Evolutionary conservation across 2,329 filamentous ascomycete genomes (phyloP).

Genomic region (Fusarium scirpi): DNA sequence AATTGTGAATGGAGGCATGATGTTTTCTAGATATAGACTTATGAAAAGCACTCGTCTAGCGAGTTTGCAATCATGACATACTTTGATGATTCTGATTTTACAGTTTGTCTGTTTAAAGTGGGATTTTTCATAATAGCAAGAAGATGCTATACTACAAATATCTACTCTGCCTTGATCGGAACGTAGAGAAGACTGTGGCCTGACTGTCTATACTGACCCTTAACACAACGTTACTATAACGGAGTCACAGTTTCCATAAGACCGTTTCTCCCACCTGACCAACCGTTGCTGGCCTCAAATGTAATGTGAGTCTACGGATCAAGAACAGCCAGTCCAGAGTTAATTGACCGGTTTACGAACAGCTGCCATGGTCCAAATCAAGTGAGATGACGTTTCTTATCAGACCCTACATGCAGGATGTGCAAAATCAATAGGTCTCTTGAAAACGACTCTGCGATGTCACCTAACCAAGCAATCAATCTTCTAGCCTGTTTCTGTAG

Average conservation of each 20-base stretch:
- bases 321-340: background rate
- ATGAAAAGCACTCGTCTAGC: constrained; percentile 28
- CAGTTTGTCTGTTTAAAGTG: background rate
- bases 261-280: background rate
- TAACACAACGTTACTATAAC: background rate
- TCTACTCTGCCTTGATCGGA: background rate
- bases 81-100: constrained; percentile 20
- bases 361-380: constrained; percentile 2
- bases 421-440: constrained; percentile 25
- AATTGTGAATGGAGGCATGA: constrained; percentile 30
- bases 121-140: background rate
- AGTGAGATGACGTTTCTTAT: constrained; percentile 8
- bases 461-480: constrained; percentile 1
- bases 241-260: background rate
- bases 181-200: background rate
- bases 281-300: constrained; percentile 27
- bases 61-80: constrained; percentile 30
- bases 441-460: constrained; percentile 8
- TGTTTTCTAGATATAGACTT: constrained; percentile 34
- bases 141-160: too few relatives aligned
- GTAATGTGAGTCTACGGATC: constrained; percentile 9
- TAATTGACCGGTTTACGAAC: constrained; percentile 5
- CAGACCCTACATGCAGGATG: constrained; percentile 34
- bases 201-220: background rate
- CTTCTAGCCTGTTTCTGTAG: constrained; percentile 1